Base-by-base conservation (phyloP, 2,329 filamentous ascomycete species). In the Phaeoacremonium minimum region DNA sequence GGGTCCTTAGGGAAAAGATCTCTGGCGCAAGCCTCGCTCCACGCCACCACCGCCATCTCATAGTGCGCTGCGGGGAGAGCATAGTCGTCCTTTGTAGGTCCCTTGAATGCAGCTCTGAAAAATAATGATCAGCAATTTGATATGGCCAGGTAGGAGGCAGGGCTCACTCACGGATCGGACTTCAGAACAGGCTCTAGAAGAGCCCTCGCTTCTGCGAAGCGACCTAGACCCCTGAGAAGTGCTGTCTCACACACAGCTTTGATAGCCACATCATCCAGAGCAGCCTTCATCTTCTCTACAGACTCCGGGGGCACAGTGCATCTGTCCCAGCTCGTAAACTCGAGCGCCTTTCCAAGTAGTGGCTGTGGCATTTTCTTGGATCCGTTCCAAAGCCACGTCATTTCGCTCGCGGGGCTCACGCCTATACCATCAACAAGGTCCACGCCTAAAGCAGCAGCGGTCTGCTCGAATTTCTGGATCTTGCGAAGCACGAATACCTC, bases 371-470 rank as follows among this genome's bases (percentile, higher is more conserved):
- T 94, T 37, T 88, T 80, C 60, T 87, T 91, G 49, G 79, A 80
- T 1, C 90, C 91, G 52, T 87, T 90, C 90, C 90, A 97, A 50
- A 97, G 80, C 57, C 91, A 95, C 11, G 85, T 82, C 85, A 97
- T 95, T 65, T 97, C 93, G 51, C 89, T 78, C 1, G 87, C 69
- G 0, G 93, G 93, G 41, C 82, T 85, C 4, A 87, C 72, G 0
- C 89, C 89, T 7, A 94, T 71, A 0, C 85, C 89, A 48, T 97
- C 91, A 2, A 85, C 75, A 4, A 96, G 67, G 32, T 83, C 75
- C 19, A 87, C 62, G 3, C 73, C 69, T 59, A 81, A 75, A 31
- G 75, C 68, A 52, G 82, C 83, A 4, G 85, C 80, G 15, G 88
- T 74, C 18, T 80, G 78, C 51, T 94, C 84, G 90, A 90, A 96